Percentiles rank a stretch among this genome's conserved stretches.
These are phyloP conservation scores for Staphylotrichum longicolle DNA, from an alignment of 495 filamentous ascomycete species.

Conservation along the genomic window DNA sequence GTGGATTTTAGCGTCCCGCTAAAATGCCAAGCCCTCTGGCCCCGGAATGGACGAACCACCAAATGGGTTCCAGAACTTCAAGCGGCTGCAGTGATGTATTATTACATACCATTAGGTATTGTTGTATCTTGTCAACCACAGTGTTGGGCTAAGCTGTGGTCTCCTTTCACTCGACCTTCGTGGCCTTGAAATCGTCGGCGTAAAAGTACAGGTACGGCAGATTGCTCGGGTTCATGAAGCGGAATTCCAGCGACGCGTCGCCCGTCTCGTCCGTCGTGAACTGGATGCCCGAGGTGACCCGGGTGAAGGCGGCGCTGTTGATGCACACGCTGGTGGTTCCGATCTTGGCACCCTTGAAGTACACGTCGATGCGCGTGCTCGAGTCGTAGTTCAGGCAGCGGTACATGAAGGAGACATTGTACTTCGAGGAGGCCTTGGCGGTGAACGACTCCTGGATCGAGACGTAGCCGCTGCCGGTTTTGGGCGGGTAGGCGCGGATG, in stretches of 20 bases:
- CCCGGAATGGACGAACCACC: neutral
- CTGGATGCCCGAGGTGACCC: constrained; percentile 13
- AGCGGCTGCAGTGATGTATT: too few relatives aligned
- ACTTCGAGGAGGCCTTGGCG: constrained; percentile 23
- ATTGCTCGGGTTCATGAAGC: constrained; percentile 18
- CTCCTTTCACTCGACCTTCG: too few relatives aligned
- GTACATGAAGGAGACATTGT: constrained; percentile 20
- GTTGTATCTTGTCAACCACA: too few relatives aligned
- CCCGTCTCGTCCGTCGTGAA: constrained; percentile 24
- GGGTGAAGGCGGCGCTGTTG: constrained; percentile 15
- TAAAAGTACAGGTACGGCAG: constrained; percentile 25
- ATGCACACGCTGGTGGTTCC: constrained; percentile 3
- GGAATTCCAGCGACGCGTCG: constrained; percentile 22
- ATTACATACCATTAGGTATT: too few relatives aligned
- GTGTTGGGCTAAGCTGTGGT: too few relatives aligned
- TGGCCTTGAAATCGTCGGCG: constrained; percentile 29
- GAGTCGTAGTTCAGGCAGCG: constrained; percentile 31
- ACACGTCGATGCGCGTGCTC: constrained; percentile 13
- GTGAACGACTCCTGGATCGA: constrained; percentile 18
- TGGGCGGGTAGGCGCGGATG: constrained; percentile 25
- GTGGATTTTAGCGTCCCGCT: neutral
- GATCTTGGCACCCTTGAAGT: constrained; percentile 12
- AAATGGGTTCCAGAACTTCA: too few relatives aligned
- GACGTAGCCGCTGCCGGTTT: neutral
- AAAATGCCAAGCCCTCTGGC: neutral